A percentile compares a stretch with the other conserved stretches of the same genome.
These are phyloP conservation scores for Pyracantha coccinea DNA, from an alignment of 331 rosid genomes.

Conservation along the genomic window DNA sequence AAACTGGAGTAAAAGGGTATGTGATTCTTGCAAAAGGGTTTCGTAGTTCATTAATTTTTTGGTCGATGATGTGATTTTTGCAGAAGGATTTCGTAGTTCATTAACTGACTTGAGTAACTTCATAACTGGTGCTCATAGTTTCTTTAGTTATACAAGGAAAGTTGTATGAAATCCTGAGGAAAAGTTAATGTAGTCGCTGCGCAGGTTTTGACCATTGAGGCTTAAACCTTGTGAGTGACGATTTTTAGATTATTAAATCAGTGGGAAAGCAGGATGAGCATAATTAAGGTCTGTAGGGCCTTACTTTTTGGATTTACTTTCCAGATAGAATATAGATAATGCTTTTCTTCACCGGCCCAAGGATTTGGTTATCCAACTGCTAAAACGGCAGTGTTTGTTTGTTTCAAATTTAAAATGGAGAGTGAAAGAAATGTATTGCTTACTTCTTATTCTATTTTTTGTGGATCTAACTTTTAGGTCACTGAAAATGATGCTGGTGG, in stretches of 20 bases:
- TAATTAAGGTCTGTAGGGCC: not conserved
- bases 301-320: not conserved
- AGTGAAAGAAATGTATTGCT: conserved; percentile 9
- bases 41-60: no score
- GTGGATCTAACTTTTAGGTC: conserved; percentile 32
- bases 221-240: not conserved
- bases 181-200: not conserved
- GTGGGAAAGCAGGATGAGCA: not conserved
- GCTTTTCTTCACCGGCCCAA: not conserved
- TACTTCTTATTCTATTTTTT: not conserved
- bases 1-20: no score
- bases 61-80: not conserved
- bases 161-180: not conserved
- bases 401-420: not conserved
- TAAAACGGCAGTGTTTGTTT: conserved; percentile 3
- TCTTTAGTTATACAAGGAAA: not conserved
- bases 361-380: conserved; percentile 1
- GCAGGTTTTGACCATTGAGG: not conserved
- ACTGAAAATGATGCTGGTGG: conserved; percentile 41
- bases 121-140: not conserved
- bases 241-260: not conserved
- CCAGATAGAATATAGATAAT: not conserved
- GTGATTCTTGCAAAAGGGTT: not conserved
- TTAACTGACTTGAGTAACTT: not conserved
- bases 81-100: not conserved